Base-by-base conservation (phyloP, 2,329 filamentous ascomycete species). In the Macroventuria anomochaeta region DNA sequence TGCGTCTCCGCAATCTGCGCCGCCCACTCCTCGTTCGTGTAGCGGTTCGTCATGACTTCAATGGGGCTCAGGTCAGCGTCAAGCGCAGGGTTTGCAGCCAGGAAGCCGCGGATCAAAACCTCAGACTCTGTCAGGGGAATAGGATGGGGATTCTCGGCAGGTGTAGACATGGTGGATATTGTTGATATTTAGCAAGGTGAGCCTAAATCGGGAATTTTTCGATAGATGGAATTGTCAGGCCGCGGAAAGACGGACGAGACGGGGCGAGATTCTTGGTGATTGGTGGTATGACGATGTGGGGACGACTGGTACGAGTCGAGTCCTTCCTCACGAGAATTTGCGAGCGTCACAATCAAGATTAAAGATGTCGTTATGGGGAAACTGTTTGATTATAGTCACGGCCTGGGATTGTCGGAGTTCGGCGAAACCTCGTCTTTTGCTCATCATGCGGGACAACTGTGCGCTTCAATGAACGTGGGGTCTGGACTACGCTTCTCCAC, bases 21-120 rank as follows among this genome's bases (percentile, higher is more conserved):
- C 23, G 70, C 70, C 78, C 78, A 80, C 63, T 80, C 77, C 23
- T 66, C 63, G 55, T 79, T 75, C n/a, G 77, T 79, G 55, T 78
- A 79, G 47, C 76, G 69, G 50, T 73, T 75, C 7, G 75, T 76
- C 75, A 76, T 74, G 39, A 70, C 56, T 31, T 65, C 57, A 17
- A 72, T 59, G 8, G 67, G 55, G 7, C 68, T 69, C 18, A 67
- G 61, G 34, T 62, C 63, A 25, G 62, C 49, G 50, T 69, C 64
- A 23, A 74, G 52, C 46, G 59, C 58, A 18, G 71, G 69, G 43
- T 72, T 67, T 17, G 62, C 62, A 43, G 75, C 62, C 2, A 78
- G 59, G 54, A 71, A 71, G 18, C 67, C 64, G 46, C 62, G 66
- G 44, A 72, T 67, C 44, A 72, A 55, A 21, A 65, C 66, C 54